Evolutionary conservation across 2,329 filamentous ascomycete genomes (phyloP), one percentile per base, ranked within the genome.

Genomic region (Huntiella decipiens): DNA sequence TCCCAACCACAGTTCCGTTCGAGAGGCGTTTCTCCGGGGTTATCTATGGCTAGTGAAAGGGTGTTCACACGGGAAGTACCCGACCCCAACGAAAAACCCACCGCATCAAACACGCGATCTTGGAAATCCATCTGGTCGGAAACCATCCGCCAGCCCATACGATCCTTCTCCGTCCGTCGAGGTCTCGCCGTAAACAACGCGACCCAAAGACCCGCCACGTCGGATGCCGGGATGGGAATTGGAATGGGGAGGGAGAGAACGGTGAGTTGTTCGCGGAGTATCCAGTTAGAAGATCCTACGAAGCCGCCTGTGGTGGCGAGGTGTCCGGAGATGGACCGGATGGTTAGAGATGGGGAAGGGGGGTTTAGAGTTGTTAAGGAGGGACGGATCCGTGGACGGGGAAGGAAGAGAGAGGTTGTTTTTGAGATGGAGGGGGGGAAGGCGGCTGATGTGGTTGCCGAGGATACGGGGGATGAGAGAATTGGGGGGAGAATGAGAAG

Each of bases 291-390:
- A 17, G 38, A 39, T 12, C 39, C 47, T 5, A 44, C 43, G 19
- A 35, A 39, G 31, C 44, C 44, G 17, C 31, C 38, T 12, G 28
- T 46, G 16, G 37, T 38, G 4, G 33, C 35, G 4, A 33, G 7
- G 11, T 33, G n/a, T 33, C 12, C 15, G 22, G 16, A 15, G 40
- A 49, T 49, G 47, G 43, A 44, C 2, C 34, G 44, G 19, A 44
- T 46, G 11, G 36, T 49, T 11, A 40, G 44, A 17, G 47, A 49
- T 33, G 31, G 44, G 39, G 22, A 36, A 17, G 47, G 47, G 16
- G 34, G 40, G 31, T 49, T 49, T 33, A 40, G 46, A 22, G 47
- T 49, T 8, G 47, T 49, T 16, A 43, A 34, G 39, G 47, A 49
- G 15, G 34, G 44, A 11, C 28, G 17, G 12, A 17, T 28, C 3